These are phyloP conservation scores for Pyrenophora graminea DNA, from an alignment of 2,329 filamentous ascomycete genomes.

Conservation along the genomic window DNA sequence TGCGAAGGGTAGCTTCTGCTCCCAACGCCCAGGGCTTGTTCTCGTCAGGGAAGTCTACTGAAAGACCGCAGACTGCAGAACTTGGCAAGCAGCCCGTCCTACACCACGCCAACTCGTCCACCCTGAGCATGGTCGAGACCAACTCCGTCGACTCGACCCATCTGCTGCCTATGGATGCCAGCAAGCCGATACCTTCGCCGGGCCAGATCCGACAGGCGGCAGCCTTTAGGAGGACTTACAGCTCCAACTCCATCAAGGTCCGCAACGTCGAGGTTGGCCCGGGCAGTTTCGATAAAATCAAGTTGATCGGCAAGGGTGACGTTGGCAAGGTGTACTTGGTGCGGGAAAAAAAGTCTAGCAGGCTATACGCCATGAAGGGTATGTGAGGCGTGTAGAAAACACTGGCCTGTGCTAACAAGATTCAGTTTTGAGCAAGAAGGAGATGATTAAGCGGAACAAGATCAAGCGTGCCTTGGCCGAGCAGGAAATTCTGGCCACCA, in stretches of 20 bases:
- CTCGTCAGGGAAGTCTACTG: conserved; percentile 52
- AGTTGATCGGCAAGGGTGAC: conserved; percentile 97
- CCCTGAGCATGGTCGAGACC: conserved; percentile 60
- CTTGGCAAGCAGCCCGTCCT: conserved; percentile 79
- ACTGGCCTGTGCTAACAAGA: conserved; percentile 30
- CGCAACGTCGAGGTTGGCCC: conserved; percentile 95
- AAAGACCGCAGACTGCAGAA: conserved; percentile 81
- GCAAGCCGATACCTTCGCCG: conserved; percentile 65
- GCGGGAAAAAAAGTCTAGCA: conserved; percentile 93
- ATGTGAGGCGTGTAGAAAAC: conserved; percentile 22
- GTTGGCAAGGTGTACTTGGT: conserved; percentile 98
- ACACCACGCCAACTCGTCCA: conserved; percentile 58
- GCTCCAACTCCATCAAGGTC: conserved; percentile 98
- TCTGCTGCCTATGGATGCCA: conserved; percentile 41
- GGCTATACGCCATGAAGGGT: conserved; percentile 99
- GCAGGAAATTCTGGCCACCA: conserved; percentile 96
- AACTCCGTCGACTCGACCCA: conserved; percentile 34
- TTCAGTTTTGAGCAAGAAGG: conserved; percentile 95
- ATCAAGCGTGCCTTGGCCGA: conserved; percentile 98
- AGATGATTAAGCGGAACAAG: conserved; percentile 99
- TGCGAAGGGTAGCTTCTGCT: conserved; percentile 91
- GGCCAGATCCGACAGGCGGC: conserved; percentile 67
- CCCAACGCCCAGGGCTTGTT: conserved; percentile 97
- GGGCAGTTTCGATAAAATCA: conserved; percentile 98
- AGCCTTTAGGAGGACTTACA: conserved; percentile 92